Percentiles rank a stretch among this genome's conserved stretches.
Evolutionary conservation across 1,139 yeast genomes (phyloP).

Genomic region (Komagataea norvegica): DNA sequence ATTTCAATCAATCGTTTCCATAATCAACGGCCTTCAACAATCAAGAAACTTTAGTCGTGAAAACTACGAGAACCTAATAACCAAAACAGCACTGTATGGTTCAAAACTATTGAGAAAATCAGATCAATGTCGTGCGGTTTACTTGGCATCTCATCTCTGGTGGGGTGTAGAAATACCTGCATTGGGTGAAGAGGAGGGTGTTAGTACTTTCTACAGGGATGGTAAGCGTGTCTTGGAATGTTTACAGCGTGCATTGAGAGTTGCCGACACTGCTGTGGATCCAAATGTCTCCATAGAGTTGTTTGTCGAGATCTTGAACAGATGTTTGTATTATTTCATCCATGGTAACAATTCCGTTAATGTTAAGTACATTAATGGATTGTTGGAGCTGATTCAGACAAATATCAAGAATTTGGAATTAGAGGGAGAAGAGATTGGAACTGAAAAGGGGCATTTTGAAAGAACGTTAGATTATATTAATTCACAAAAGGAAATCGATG

Average conservation of each 20-base stretch:
- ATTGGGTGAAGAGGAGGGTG: conserved; percentile 45
- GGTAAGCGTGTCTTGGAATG: conserved; percentile 65
- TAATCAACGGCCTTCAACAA: conserved; percentile 59
- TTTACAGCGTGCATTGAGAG: conserved; percentile 70
- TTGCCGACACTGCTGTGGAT: conserved; percentile 93
- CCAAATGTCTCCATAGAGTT: conserved; percentile 71
- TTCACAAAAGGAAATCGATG: conserved; percentile 62
- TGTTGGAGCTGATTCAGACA: conserved; percentile 77
- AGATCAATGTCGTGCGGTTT: conserved; percentile 91
- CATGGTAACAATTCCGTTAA: conserved; percentile 76
- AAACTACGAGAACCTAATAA: conserved; percentile 69
- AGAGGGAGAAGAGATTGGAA: conserved; percentile 31
- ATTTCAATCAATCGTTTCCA: conserved; percentile 45
- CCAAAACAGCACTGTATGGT: conserved; percentile 83
- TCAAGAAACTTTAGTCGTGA: conserved; percentile 49
- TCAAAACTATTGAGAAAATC: conserved; percentile 85
- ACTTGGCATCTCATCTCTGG: conserved; percentile 87
- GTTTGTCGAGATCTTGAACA: conserved; percentile 83
- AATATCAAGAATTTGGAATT: conserved; percentile 54
- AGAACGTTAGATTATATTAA: conserved; percentile 65
- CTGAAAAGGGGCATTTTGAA: conserved; percentile 47
- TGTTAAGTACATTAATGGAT: conserved; percentile 72
- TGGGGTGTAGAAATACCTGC: conserved; percentile 71
- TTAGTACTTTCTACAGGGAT: conserved; percentile 41
- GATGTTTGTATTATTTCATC: conserved; percentile 78